These are phyloP conservation scores for Pelargonium australe DNA, from an alignment of 441 rosid species.

Conservation along the genomic window DNA sequence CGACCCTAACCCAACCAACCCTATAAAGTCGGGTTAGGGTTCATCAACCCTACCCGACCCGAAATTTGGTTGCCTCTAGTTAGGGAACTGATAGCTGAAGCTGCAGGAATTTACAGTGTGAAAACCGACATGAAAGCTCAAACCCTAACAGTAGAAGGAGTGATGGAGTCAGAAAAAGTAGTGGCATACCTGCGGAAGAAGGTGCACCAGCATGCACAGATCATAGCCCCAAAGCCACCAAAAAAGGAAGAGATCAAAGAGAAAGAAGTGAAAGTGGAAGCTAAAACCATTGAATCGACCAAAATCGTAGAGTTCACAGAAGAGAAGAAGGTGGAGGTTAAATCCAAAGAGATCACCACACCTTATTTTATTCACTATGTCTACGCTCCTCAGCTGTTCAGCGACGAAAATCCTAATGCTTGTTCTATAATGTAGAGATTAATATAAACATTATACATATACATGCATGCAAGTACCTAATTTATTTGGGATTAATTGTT, in stretches of 20 bases:
- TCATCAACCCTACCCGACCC: too few species aligned
- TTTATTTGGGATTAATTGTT: not conserved
- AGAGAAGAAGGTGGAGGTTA: conserved; percentile 32
- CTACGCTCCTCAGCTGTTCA: conserved; percentile 49
- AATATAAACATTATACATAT: not conserved
- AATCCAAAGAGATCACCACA: conserved; percentile 23
- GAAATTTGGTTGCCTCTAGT: too few species aligned
- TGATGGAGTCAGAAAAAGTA: conserved; percentile 48
- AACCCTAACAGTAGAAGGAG: conserved; percentile 57
- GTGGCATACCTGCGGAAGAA: conserved; percentile 42
- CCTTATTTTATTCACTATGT: conserved; percentile 53
- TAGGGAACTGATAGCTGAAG: not conserved
- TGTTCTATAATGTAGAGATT: conserved; percentile 31
- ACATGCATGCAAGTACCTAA: not conserved
- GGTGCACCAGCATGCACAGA: conserved; percentile 64
- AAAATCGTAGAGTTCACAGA: conserved; percentile 23
- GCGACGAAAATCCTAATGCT: conserved; percentile 59
- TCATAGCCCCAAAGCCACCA: conserved; percentile 35
- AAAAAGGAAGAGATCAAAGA: conserved; percentile 31
- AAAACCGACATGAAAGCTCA: conserved; percentile 60
- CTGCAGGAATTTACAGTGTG: conserved; percentile 52
- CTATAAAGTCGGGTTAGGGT: too few species aligned
- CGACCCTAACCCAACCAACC: too few species aligned
- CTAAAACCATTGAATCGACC: conserved; percentile 17
- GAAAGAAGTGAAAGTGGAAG: conserved; percentile 22